Percentiles rank a stretch among this genome's conserved stretches.
Evolutionary conservation across 257 asterid species (phyloP).

Genomic region (Fraxinus quadrangulata): DNA sequence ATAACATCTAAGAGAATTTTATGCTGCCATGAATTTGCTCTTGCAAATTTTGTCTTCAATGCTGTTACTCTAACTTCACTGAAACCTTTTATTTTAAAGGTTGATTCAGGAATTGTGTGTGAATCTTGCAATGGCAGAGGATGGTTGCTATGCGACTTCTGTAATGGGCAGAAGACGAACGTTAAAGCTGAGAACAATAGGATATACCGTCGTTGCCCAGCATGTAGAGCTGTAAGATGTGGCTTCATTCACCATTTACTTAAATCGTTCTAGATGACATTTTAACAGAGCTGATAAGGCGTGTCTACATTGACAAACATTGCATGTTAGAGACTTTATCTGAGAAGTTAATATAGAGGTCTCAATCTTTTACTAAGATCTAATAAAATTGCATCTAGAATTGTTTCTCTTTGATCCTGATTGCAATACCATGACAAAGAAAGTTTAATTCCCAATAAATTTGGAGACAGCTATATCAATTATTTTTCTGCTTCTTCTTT

Average conservation of each 20-base stretch:
- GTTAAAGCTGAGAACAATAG: constrained; percentile 61
- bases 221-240: constrained; percentile 76
- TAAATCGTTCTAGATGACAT: neutral
- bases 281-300: neutral
- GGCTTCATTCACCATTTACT: neutral
- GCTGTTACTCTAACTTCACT: neutral
- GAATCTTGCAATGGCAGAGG: constrained; percentile 65
- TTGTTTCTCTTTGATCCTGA: neutral
- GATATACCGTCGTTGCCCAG: constrained; percentile 74
- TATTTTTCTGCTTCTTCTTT: neutral
- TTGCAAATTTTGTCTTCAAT: neutral
- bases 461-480: neutral
- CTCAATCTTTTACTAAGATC: neutral
- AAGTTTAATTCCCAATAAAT: neutral
- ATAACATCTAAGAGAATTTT: neutral
- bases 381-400: neutral
- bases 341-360: neutral
- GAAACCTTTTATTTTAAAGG: constrained; percentile 31
- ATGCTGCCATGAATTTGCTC: neutral
- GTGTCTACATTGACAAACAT: neutral
- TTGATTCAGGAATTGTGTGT: constrained; percentile 53
- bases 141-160: constrained; percentile 75
- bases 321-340: neutral
- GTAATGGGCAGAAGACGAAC: constrained; percentile 75
- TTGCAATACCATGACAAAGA: neutral